Evolutionary conservation across 305 asterid genomes (phyloP).

Genomic region (Salvia sclarea): DNA sequence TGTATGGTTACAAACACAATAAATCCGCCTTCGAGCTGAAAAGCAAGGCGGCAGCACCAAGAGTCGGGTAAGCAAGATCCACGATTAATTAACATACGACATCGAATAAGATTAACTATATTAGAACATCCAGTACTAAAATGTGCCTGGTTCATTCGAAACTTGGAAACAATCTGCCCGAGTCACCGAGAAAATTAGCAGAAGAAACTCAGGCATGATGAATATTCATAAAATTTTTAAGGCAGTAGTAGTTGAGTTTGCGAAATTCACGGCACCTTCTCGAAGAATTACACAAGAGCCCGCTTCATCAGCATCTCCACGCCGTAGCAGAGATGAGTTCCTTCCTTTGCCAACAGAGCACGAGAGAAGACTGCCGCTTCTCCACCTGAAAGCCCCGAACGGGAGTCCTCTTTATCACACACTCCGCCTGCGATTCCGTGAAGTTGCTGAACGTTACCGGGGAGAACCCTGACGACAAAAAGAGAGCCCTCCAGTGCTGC

Average conservation of each 20-base stretch:
- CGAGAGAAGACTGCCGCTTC: constrained; percentile 84
- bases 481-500: constrained; percentile 84
- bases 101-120: constrained; percentile 36
- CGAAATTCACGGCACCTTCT: constrained; percentile 40
- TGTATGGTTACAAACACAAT: constrained; percentile 37
- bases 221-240: constrained; percentile 36
- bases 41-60: constrained; percentile 25
- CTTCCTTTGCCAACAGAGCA: constrained; percentile 90
- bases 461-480: constrained; percentile 80
- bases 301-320: constrained; percentile 77
- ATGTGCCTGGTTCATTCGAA: constrained; percentile 39
- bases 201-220: constrained; percentile 41
- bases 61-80: constrained; percentile 17
- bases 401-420: constrained; percentile 81
- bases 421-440: constrained; percentile 90
- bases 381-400: constrained; percentile 85
- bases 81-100: constrained; percentile 31
- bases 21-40: constrained; percentile 26
- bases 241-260: constrained; percentile 18
- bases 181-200: constrained; percentile 33
- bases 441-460: constrained; percentile 78
- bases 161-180: constrained; percentile 36
- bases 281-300: constrained; percentile 19
- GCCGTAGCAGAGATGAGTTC: constrained; percentile 95
- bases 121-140: constrained; percentile 42